Base-by-base conservation (phyloP, 805 yeast genomes). In the Candida piceae region DNA sequence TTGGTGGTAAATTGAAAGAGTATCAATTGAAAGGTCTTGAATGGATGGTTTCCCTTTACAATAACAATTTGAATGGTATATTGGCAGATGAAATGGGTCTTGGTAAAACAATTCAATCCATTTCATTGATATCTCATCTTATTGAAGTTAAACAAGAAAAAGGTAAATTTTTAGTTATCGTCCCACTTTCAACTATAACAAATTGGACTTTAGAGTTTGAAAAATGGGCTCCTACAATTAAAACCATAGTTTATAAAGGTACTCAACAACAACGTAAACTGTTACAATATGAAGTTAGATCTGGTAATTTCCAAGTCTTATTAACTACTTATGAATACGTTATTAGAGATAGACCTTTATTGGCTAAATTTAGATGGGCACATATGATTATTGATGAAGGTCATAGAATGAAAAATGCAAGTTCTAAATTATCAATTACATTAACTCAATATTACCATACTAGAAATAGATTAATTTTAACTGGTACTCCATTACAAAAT, bases 301-400 rank as follows among this genome's bases (percentile, higher is more conserved):
- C 66, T 7, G 87, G 89, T 10, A 78, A 79, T 49, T 84, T 84
- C 63, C 83, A 80, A 42, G 88, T 84, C 10, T 58, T 84, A 41
- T 68, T 84, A 53, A 84, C 95, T 2, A 84, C 95, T 4, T 84
- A 78, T 53, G 95, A 84, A 61, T 84, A 84, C 53, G 77, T 84
- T 45, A 82, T 84, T 45, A 73, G 82, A 52, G 95, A 84, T 53
- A 74, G 86, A 44, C 80, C 88, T 5, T 53, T 84, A 16, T 64
- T 84, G 49, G 62, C 79, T 20, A 81, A 80, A 51, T 75, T 80
- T 48, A 74, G 74, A 45, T 84, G 89, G 79, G 82, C 83, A 29
- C 90, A 85, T 58, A 84, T 84, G 90, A 83, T 84, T 46, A 84
- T 84, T 47, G 95, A 84, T 67, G 95, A 84, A 69, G 95, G 95